Base-by-base conservation (phyloP, 345 rosid species). In the Citrus trifoliata region DNA sequence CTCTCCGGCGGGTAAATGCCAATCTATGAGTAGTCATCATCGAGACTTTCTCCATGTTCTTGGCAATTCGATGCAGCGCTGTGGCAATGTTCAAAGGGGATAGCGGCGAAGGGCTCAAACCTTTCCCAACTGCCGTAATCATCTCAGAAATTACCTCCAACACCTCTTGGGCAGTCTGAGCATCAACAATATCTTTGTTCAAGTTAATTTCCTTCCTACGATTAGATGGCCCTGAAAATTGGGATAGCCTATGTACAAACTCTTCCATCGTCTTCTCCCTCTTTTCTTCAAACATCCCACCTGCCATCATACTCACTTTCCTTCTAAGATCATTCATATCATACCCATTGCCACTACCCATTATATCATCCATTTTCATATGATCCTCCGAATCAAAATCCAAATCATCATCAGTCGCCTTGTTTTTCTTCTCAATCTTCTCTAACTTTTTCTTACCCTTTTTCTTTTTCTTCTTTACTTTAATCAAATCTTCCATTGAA, bases 41-140 rank as follows among this genome's bases (percentile, higher is more conserved):
- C 1, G 95, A 92, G 65, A 89, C 92, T 84, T 92, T 90, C 88
- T 95, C 99, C 98, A 95, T 93, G 85, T 90, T 93, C 92, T 91
- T 93, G 59, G 97, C 97, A 76, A 95, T 92, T 65, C 98, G 86
- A 80, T 93, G 97, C 65, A 95, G 90, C 5, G 95, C 91, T 70
- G 97, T 93, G 71, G 98, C 95, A 77, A 93, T 84, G 81, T 95
- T 92, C 78, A 95, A 27, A 33, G 98, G 97, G 32, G 97, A 88
- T n/a, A 93, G 83, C 0, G 97, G 98, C 2, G 95, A 93, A 70
- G 98, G 99, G 58, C 88, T 92, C 84, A 95, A 82, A 67, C 98
- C 98, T 86, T 93, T 95, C 70, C 92, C 92, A 70, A 93, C 94
- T 12, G 93, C 98, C 87, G 87, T 80, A 55, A 93, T 91, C 81